Percentiles rank a stretch among this genome's conserved stretches.
phyloP scores from a whole-genome alignment of 768 basidiomycete genomes.

The Tulasnella sp. region DNA sequence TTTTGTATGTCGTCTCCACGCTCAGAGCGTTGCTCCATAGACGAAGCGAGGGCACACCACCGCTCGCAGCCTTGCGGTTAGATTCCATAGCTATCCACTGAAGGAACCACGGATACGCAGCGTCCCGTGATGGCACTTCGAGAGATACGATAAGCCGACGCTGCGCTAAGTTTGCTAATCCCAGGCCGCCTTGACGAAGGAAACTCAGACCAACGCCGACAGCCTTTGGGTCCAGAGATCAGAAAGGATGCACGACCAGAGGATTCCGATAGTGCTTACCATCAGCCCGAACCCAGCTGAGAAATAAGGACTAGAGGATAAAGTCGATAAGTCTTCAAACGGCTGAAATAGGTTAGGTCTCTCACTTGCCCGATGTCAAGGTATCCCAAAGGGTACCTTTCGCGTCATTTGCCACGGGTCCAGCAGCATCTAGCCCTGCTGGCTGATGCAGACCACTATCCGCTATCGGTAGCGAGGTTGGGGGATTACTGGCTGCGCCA shows the following conservation, averaged over 20 bases:
- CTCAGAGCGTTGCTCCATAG: slow-evolving; percentile 86
- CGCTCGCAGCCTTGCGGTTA: slow-evolving; percentile 36
- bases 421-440: too few species aligned
- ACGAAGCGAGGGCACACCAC: slow-evolving; percentile 42
- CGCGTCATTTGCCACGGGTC: neutral
- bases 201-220: slow-evolving; percentile 78
- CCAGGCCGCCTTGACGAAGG: slow-evolving; percentile 63
- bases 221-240: slow-evolving; percentile 52
- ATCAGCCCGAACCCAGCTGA: slow-evolving; percentile 97
- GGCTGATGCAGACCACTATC: too few species aligned
- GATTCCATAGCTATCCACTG: slow-evolving; percentile 77
- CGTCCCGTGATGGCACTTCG: slow-evolving; percentile 95
- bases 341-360: neutral
- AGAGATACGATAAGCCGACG: slow-evolving; percentile 89
- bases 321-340: neutral
- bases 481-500: too few species aligned
- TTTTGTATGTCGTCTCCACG: slow-evolving; percentile 82
- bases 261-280: slow-evolving; percentile 48
- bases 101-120: slow-evolving; percentile 93
- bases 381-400: slow-evolving; percentile 17
- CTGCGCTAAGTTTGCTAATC: slow-evolving; percentile 71
- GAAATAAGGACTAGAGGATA: slow-evolving; percentile 75
- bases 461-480: too few species aligned
- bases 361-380: slow-evolving; percentile 22
- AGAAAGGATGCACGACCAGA: neutral